Evolutionary conservation across 2,329 filamentous ascomycete genomes (phyloP), one percentile per base, ranked within the genome.

Genomic region (Rutstroemia sp.): DNA sequence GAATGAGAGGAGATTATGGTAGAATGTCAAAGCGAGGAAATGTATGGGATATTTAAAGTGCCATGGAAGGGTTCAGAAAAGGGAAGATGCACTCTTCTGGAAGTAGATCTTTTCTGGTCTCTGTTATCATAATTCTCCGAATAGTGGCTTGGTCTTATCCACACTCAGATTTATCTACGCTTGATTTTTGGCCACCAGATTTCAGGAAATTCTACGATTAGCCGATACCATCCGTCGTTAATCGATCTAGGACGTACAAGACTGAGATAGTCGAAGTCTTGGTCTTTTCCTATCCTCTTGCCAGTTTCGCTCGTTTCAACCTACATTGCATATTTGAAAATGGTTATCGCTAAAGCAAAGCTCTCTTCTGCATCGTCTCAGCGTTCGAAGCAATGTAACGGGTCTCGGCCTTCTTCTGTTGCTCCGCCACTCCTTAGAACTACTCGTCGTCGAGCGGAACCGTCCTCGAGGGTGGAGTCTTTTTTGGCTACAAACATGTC

Each of bases 401-500:
- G 27, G 30, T 16, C 47, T 30, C 19, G 19, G n/a, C n/a, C 16
- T 51, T 25, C 42, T 25, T 50, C 46, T 21, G 4, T 37, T 19
- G 38, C 38, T 16, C 19, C 5, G 12, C 27, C 16, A 9, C 27
- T 30, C 23, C 7, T 51, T 14, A 38, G 47, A 51, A 16, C 30
- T 37, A 46, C 38, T 27, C 53, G 10, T 21, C 39, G 47, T 41
- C 27, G 47, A 45, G 21, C 6, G 16, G 6, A 9, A 27, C 16
- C 23, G 10, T 5, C 25, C 27, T 39, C 19, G 2, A 44, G 21
- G 12, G 27, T 44, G 16, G 53, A 51, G 21, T 51, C 30, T 1
- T 18, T 51, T 25, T 19, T 39, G 19, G 7, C 53, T 7, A 51
- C 38, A 38, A 58, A 66, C 37, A 70, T 66, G 62, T 72, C 71